phyloP scores from a whole-genome alignment of 371 early-diverging fungal genomes.

The Thermomucor indicae-seudaticae region DNA sequence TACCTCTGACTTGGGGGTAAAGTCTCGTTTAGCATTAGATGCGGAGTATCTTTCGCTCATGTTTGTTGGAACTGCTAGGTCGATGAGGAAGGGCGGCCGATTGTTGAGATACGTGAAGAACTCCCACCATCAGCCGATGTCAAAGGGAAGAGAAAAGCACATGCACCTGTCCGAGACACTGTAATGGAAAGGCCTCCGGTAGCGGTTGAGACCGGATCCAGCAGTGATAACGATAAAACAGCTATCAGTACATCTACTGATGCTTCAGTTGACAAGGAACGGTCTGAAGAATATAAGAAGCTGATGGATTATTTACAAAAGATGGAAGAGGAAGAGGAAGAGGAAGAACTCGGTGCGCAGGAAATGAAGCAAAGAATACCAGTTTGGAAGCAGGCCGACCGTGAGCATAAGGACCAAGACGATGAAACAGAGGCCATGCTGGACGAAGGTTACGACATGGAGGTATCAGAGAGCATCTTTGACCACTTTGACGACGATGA shows the following conservation, averaged over 20 bases:
- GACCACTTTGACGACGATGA: constrained; percentile 55
- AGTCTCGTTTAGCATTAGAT: too few species aligned
- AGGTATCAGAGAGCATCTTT: constrained; percentile 37
- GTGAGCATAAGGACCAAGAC: constrained; percentile 28
- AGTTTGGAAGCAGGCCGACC: constrained; percentile 10
- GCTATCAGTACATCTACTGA: too few species aligned
- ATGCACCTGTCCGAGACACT: background rate
- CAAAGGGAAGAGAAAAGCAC: constrained; percentile 5
- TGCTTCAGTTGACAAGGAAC: too few species aligned
- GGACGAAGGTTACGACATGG: constrained; percentile 50
- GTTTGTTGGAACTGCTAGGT: too few species aligned
- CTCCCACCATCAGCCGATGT: constrained; percentile 26
- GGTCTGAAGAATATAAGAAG: constrained; percentile 56
- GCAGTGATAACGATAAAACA: too few species aligned
- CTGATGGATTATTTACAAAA: constrained; percentile 26
- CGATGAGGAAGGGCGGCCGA: constrained; percentile 88
- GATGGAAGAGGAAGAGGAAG: constrained; percentile 17
- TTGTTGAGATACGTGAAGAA: constrained; percentile 84
- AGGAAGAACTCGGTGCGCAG: background rate
- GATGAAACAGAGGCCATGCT: constrained; percentile 52
- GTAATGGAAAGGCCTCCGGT: background rate
- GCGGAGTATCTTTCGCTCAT: too few species aligned
- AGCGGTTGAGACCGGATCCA: too few species aligned
- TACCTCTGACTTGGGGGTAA: constrained; percentile 3
- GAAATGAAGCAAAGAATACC: background rate